Percentiles rank a stretch among this genome's conserved stretches.
Conservation (phyloP, 345 rosid genomes). For the Linum usitatissimum region DNA sequence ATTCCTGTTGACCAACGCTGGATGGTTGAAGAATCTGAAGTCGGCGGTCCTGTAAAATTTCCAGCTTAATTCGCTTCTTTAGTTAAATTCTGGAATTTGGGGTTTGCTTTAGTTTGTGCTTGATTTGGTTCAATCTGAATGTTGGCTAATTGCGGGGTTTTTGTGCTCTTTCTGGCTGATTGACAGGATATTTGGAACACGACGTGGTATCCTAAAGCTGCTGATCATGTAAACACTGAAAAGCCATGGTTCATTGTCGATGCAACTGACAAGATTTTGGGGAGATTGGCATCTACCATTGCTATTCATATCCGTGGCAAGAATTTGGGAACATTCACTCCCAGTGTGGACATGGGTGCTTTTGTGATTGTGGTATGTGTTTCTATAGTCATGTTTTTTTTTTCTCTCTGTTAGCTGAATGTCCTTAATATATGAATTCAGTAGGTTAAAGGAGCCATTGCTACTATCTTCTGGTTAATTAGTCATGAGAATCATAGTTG, state of each 20-base stretch:
- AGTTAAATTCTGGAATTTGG: not conserved
- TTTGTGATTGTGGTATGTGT: conserved; percentile 89
- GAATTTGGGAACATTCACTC: conserved; percentile 81
- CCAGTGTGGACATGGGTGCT: conserved; percentile 98
- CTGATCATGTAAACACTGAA: conserved; percentile 71
- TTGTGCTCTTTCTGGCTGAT: not conserved
- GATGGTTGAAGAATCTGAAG: conserved; percentile 24
- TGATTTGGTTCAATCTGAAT: not conserved
- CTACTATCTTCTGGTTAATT: no score
- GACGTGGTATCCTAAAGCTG: conserved; percentile 93
- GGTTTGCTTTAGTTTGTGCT: not conserved
- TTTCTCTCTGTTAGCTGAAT: not conserved
- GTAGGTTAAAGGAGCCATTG: no score
- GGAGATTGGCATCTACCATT: conserved; percentile 84
- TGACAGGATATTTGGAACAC: conserved; percentile 88
- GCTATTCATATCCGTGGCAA: conserved; percentile 85
- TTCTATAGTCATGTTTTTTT: not conserved
- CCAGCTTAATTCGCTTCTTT: not conserved
- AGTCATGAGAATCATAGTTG: no score
- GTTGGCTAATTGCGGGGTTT: not conserved
- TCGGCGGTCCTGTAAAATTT: conserved; percentile 21
- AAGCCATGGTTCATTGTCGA: conserved; percentile 88
- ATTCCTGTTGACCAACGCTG: conserved; percentile 26
- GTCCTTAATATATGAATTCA: not conserved
- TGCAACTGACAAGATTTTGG: conserved; percentile 82